Conservation (phyloP, 441 rosid genomes). For the Erodium moschatum region DNA sequence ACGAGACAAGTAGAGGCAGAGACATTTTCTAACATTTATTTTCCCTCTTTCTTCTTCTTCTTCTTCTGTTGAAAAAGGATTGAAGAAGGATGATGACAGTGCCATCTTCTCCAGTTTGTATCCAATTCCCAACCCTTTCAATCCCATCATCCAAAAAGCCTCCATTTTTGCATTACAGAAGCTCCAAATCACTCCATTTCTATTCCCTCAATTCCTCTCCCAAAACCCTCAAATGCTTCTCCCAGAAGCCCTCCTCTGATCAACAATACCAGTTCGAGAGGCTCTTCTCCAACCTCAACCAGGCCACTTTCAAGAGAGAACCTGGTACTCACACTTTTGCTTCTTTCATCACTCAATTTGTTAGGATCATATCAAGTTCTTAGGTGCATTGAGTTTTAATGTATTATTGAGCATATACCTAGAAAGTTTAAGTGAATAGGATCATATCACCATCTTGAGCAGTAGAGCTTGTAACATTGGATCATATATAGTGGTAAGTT, state of each 20-base stretch:
- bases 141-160: neutral
- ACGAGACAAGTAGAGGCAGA: neutral
- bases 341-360: neutral
- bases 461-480: too few species aligned
- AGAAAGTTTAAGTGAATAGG: too few species aligned
- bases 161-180: neutral
- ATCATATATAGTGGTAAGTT: too few species aligned
- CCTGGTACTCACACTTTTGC: slow-evolving; percentile 40
- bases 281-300: slow-evolving; percentile 81
- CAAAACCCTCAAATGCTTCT: slow-evolving; percentile 31
- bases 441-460: too few species aligned
- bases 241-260: slow-evolving; percentile 29
- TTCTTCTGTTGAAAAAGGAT: neutral
- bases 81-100: neutral
- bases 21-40: too few species aligned
- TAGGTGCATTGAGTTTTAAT: too few species aligned
- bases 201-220: neutral
- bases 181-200: neutral
- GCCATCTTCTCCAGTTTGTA: slow-evolving; percentile 2
- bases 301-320: slow-evolving; percentile 62
- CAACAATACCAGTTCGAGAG: slow-evolving; percentile 51
- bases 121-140: neutral
- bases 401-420: too few species aligned
- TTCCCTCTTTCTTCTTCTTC: neutral
- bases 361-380: too few species aligned